Evolutionary conservation across 345 rosid species (phyloP).

Genomic region (Psidium guajava): DNA sequence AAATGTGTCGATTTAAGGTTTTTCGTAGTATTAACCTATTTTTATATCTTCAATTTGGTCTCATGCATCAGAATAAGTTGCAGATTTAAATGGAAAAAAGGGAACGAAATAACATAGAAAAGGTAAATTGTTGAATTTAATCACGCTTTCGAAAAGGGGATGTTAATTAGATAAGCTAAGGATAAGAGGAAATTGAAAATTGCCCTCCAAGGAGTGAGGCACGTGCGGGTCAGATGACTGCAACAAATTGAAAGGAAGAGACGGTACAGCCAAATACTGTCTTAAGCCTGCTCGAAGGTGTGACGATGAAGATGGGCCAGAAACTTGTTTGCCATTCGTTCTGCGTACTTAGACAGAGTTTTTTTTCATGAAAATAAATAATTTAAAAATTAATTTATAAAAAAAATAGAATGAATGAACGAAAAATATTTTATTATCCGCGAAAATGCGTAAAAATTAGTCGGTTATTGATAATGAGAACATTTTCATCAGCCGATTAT

Average conservation of each 20-base stretch:
- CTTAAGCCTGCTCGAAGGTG: neutral
- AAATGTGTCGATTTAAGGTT: too few relatives aligned
- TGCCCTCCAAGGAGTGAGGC: neutral
- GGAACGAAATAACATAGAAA: rapidly evolving
- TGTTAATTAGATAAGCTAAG: neutral
- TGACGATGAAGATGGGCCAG: too few relatives aligned
- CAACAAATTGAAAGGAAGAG: too few relatives aligned
- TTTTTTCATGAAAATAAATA: neutral
- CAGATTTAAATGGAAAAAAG: neutral
- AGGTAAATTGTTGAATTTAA: neutral
- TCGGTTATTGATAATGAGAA: too few relatives aligned
- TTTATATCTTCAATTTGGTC: neutral
- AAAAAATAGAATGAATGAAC: neutral
- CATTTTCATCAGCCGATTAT: too few relatives aligned
- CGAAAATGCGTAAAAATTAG: too few relatives aligned
- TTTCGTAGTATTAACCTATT: rapidly evolving
- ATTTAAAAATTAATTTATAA: neutral
- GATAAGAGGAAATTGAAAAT: neutral
- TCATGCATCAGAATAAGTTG: too few relatives aligned
- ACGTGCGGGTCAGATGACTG: neutral
- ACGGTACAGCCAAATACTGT: neutral
- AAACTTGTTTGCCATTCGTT: neutral
- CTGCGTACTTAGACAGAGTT: neutral
- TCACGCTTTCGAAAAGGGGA: neutral
- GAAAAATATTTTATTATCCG: too few relatives aligned